These are phyloP conservation scores for Tolypocladium cylindrosporum DNA, from an alignment of 2,329 filamentous ascomycete species.

Conservation along the genomic window DNA sequence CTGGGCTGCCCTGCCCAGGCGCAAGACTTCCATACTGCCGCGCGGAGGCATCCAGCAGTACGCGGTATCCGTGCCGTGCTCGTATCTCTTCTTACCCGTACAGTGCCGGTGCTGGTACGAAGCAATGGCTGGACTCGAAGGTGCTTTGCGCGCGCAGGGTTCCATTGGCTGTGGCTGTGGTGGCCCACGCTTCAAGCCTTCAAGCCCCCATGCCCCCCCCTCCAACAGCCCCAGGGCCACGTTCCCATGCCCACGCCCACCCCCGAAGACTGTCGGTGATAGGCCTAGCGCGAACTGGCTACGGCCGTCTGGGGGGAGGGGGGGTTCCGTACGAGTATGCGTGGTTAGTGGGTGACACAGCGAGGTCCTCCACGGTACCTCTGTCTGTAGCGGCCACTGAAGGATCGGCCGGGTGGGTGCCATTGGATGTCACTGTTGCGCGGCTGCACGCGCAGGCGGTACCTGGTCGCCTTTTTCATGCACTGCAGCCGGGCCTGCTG, in stretches of 20 bases:
- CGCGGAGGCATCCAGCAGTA: neutral
- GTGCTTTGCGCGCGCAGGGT: neutral
- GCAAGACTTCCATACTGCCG: too few species aligned
- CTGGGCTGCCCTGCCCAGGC: neutral
- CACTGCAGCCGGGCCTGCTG: neutral
- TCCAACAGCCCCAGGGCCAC: neutral
- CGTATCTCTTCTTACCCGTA: too few species aligned
- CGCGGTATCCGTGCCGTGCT: neutral
- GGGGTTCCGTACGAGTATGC: neutral
- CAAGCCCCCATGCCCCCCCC: neutral
- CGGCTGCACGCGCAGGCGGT: neutral
- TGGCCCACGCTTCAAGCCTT: neutral
- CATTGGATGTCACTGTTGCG: neutral
- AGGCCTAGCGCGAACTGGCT: slow-evolving; percentile 2
- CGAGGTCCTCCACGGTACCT: neutral
- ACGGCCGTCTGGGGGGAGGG: neutral
- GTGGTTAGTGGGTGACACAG: neutral
- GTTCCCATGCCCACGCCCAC: slow-evolving; percentile 1
- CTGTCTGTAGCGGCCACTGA: neutral
- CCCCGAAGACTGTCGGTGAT: slow-evolving; percentile 2
- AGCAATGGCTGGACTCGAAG: neutral
- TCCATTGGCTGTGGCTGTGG: neutral
- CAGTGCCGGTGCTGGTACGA: neutral
- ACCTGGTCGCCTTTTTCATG: neutral
- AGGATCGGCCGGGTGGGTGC: neutral